Evolutionary conservation across 768 basidiomycete species (phyloP), one percentile per base, ranked within the genome.

Genomic region (Suillus placidus): DNA sequence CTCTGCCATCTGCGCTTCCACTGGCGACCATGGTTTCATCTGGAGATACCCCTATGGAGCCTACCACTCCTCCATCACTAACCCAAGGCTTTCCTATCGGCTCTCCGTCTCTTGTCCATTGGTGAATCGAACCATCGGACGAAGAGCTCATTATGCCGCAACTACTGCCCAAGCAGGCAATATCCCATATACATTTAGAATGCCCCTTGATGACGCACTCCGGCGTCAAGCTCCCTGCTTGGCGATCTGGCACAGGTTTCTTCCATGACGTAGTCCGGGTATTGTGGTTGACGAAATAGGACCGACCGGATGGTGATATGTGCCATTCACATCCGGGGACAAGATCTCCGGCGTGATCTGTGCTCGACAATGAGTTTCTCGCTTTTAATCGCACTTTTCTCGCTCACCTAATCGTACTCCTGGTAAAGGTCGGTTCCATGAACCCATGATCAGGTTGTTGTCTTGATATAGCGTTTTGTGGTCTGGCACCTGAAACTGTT

Each of bases 11-110:
- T n/a, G 42, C 54, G 18, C 60, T 37, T 23, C 69, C 69, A 40
- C 70, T 67, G 20, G 23, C 69, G 23, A 70, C 60, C 47, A 35
- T 35, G 16, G 12, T 62, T 3, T 70, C 69, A 63, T 70, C 61
- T 23, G 70, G 69, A 20, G 70, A 70, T 20, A 55, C 54, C 20
- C 32, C 54, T 55, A 55, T 55, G 32, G 54, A 34, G 6, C 32
- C 54, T 34, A 34, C 54, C 32, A 55, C 54, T 34, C 54, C 54
- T 55, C 54, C 32, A 20, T 55, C 54, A 13, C 54, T 34, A 34
- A 55, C 20, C 54, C 54, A 55, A n/a, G 52, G 52, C 18, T 34
- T 20, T 6, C 52, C 52, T 34, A 55, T 55, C 18, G 52, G 52
- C 5, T 55, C 5, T 20, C 52, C 52, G 10, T 55, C 20, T 55